Percentiles rank a stretch among this genome's conserved stretches.
Evolutionary conservation across 106 monocot species (phyloP).

Genomic region (Iris macrosiphon): DNA sequence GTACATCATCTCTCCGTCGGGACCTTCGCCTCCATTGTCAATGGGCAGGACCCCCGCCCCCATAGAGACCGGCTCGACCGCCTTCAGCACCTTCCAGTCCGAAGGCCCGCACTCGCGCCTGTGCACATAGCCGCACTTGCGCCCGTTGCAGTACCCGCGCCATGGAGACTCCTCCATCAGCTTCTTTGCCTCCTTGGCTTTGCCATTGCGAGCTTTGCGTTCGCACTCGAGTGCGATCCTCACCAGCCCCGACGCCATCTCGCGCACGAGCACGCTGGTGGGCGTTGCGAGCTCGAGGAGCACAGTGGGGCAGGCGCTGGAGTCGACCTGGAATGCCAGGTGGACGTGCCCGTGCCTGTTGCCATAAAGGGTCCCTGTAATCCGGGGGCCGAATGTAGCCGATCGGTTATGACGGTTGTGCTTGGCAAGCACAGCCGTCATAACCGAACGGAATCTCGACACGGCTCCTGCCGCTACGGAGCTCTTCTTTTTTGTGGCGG

Average conservation of each 20-base stretch:
- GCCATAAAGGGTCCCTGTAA: constrained; percentile 63
- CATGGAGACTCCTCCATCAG: constrained; percentile 19
- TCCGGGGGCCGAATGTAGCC: constrained; percentile 13
- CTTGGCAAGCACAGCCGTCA: background rate
- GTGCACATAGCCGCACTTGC: constrained; percentile 14
- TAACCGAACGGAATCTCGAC: constrained; percentile 14
- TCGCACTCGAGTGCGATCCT: constrained; percentile 56
- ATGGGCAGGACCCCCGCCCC: constrained; percentile 24
- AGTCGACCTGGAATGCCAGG: constrained; percentile 50
- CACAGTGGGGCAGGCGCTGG: constrained; percentile 27
- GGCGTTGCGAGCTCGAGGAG: constrained; percentile 65
- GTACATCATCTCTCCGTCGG: constrained; percentile 24
- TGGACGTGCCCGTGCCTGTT: constrained; percentile 52
- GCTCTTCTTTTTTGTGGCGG: background rate
- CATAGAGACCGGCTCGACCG: constrained; percentile 12
- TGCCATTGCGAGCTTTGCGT: background rate
- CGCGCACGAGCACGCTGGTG: constrained; percentile 42
- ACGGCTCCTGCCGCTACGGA: background rate
- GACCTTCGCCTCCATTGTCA: background rate
- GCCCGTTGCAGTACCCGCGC: constrained; percentile 24
- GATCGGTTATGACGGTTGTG: constrained; percentile 10
- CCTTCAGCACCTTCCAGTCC: constrained; percentile 19
- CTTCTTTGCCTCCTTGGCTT: constrained; percentile 3
- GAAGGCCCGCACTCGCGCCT: constrained; percentile 7
- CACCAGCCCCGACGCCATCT: constrained; percentile 83